Evolutionary conservation across 2,329 filamentous ascomycete species (phyloP).

Genomic region (Xylariomycetidae sp.): DNA sequence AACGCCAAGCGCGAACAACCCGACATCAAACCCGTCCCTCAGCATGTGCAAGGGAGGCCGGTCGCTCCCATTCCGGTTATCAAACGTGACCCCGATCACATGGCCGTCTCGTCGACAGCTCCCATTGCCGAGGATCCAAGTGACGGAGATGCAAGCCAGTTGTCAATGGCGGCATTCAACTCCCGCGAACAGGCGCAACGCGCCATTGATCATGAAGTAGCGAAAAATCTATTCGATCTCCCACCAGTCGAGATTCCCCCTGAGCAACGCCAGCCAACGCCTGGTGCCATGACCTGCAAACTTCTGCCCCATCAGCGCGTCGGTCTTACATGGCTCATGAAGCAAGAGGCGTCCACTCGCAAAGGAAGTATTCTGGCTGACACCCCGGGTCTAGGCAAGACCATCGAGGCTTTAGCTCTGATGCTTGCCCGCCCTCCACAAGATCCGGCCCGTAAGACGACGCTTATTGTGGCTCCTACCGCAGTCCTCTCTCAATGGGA

Average conservation of each 20-base stretch:
- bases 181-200: too few relatives aligned
- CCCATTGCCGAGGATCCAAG: too few relatives aligned
- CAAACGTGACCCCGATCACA: too few relatives aligned
- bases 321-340: conserved; percentile 72
- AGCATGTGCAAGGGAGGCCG: too few relatives aligned
- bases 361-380: conserved; percentile 75
- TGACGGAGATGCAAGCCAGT: too few relatives aligned
- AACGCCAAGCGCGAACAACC: too few relatives aligned
- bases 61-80: too few relatives aligned
- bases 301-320: conserved; percentile 81
- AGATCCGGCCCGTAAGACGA: conserved; percentile 46
- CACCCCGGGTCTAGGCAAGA: conserved; percentile 83
- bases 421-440: conserved; percentile 55
- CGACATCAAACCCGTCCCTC: too few relatives aligned
- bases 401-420: conserved; percentile 75
- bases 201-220: too few relatives aligned
- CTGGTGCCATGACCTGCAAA: conserved; percentile 60
- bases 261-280: conserved; percentile 63
- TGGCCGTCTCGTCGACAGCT: too few relatives aligned
- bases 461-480: conserved; percentile 77
- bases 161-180: too few relatives aligned
- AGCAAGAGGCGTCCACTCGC: conserved; percentile 64
- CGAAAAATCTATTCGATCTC: too few relatives aligned
- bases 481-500: conserved; percentile 82
- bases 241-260: conserved; percentile 55